Percentiles rank a stretch among this genome's conserved stretches.
Conservation (phyloP, 768 basidiomycete species). For the Dacryopinax primogenitus region DNA sequence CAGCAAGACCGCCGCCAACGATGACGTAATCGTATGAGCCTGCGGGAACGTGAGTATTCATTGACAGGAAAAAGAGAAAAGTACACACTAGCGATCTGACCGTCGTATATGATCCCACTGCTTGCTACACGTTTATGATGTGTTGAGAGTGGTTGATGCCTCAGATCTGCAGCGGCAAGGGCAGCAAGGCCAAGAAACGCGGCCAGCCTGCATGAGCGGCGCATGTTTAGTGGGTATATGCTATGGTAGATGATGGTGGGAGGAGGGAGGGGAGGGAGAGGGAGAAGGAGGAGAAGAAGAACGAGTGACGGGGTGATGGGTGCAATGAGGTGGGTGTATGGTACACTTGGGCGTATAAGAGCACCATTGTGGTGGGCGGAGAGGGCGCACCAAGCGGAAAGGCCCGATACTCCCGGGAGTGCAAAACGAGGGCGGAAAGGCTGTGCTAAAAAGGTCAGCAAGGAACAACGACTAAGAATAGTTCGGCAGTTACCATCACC, state of each 20-base stretch:
- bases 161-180: neutral
- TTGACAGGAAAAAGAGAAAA: neutral
- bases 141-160: neutral
- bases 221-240: neutral
- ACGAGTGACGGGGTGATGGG: neutral
- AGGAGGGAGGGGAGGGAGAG: neutral
- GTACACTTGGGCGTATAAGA: no score
- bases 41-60: neutral
- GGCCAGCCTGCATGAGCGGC: neutral
- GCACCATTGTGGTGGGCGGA: no score
- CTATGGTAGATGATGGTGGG: neutral
- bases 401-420: no score
- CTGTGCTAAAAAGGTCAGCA: no score
- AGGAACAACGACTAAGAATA: no score
- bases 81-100: neutral
- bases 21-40: conserved; percentile 23
- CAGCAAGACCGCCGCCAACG: conserved; percentile 29
- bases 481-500: no score
- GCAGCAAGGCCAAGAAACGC: neutral
- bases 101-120: neutral
- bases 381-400: no score
- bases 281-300: neutral
- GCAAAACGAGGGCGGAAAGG: no score
- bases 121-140: neutral
- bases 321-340: neutral